These are phyloP conservation scores for Ambrosia artemisiifolia DNA, from an alignment of 129 eudicot species.

Conservation along the genomic window DNA sequence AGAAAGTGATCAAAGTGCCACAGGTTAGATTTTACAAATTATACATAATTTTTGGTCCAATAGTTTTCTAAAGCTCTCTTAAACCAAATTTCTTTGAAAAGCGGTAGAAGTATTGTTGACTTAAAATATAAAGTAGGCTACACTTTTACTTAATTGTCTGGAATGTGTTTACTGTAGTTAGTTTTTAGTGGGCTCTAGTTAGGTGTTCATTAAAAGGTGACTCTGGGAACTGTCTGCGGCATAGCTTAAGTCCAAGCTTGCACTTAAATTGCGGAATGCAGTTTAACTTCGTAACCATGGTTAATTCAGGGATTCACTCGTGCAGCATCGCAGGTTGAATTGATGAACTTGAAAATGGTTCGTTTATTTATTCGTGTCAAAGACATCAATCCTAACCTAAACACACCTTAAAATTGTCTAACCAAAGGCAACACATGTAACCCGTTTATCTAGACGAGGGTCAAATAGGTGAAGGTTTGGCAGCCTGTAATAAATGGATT, in stretches of 20 bases:
- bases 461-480: too few relatives aligned
- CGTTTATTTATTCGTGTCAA: too few relatives aligned
- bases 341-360: too few relatives aligned
- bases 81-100: background rate
- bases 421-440: too few relatives aligned
- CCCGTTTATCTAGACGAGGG: too few relatives aligned
- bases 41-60: background rate
- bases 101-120: background rate
- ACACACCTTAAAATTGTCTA: too few relatives aligned
- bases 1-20: conserved; percentile 37
- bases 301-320: background rate
- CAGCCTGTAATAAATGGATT: too few relatives aligned
- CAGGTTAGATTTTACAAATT: conserved; percentile 35
- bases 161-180: background rate
- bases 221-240: too few relatives aligned
- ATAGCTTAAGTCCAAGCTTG: too few relatives aligned
- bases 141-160: background rate
- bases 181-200: background rate
- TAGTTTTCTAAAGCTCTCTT: background rate
- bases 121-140: background rate
- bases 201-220: background rate
- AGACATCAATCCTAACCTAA: too few relatives aligned
- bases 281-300: background rate
- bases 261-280: background rate
- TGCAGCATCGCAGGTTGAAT: too few relatives aligned